phyloP scores from a whole-genome alignment of 176 grass and related monocot species.

The Paspalum notatum region DNA sequence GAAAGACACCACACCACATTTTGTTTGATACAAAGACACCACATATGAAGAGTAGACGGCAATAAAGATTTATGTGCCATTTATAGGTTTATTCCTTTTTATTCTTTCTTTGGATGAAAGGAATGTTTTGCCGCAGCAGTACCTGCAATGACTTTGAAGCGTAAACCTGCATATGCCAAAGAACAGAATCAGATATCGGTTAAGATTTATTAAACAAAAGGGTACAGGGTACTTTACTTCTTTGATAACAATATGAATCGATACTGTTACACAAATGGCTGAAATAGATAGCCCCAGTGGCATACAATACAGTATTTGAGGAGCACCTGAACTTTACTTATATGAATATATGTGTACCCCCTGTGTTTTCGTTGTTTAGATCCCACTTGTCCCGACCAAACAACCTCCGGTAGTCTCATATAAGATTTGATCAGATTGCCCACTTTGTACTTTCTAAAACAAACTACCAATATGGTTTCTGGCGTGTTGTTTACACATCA shows the following conservation, averaged over 20 bases:
- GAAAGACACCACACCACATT: too few species aligned
- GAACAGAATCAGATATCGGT: conserved; percentile 24
- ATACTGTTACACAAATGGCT: background rate
- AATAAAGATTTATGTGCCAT: background rate
- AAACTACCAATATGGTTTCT: too few species aligned
- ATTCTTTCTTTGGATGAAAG: background rate
- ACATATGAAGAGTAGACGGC: background rate
- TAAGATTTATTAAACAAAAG: background rate
- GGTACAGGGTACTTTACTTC: too few species aligned
- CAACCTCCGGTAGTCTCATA: too few species aligned
- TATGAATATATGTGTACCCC: background rate
- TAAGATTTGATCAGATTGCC: background rate
- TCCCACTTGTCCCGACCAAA: background rate
- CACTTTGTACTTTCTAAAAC: too few species aligned
- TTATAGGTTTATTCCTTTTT: background rate
- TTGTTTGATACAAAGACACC: too few species aligned
- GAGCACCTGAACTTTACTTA: background rate
- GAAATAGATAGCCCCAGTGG: background rate
- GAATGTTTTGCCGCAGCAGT: background rate
- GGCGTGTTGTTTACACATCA: too few species aligned
- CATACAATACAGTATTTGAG: background rate
- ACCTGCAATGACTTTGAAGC: conserved; percentile 45
- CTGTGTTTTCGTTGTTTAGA: background rate
- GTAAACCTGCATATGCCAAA: conserved; percentile 28
- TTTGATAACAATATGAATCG: background rate